Conservation (phyloP, 768 basidiomycete genomes). For the Pleurotus sapidus region DNA sequence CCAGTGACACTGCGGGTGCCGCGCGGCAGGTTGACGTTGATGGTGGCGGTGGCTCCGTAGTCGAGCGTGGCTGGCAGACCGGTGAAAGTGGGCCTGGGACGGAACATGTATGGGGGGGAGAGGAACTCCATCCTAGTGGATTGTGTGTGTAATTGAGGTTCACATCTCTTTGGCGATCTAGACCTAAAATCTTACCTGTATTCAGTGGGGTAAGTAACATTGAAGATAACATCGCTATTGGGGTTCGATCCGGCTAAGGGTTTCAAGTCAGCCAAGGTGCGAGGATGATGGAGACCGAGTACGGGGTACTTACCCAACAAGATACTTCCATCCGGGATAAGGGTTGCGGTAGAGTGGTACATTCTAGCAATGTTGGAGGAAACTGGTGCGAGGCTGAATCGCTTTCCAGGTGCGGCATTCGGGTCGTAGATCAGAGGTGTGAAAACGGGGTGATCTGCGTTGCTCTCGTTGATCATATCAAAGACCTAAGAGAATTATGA, state of each 20-base stretch:
- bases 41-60: conserved; percentile 32
- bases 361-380: conserved; percentile 27
- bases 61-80: conserved; percentile 32
- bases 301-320: conserved; percentile 18
- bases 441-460: conserved; percentile 33
- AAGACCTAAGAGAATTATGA: conserved; percentile 15
- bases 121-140: conserved; percentile 33
- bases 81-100: conserved; percentile 28
- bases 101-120: conserved; percentile 39
- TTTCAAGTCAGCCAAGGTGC: background rate
- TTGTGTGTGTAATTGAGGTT: background rate
- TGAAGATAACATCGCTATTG: conserved; percentile 25
- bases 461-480: conserved; percentile 30
- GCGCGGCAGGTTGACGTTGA: conserved; percentile 29
- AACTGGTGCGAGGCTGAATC: conserved; percentile 25
- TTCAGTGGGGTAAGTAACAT: conserved; percentile 25
- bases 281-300: background rate
- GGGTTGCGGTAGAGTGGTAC: conserved; percentile 31
- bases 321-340: conserved; percentile 28
- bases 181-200: conserved; percentile 23
- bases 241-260: conserved; percentile 44
- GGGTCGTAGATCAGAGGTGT: conserved; percentile 30
- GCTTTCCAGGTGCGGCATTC: conserved; percentile 21
- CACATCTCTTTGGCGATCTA: background rate
- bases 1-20: conserved; percentile 24